A percentile compares a stretch with the other conserved stretches of the same genome.
Conservation (phyloP, 305 asterid genomes). For the Plantago lanceolata region DNA sequence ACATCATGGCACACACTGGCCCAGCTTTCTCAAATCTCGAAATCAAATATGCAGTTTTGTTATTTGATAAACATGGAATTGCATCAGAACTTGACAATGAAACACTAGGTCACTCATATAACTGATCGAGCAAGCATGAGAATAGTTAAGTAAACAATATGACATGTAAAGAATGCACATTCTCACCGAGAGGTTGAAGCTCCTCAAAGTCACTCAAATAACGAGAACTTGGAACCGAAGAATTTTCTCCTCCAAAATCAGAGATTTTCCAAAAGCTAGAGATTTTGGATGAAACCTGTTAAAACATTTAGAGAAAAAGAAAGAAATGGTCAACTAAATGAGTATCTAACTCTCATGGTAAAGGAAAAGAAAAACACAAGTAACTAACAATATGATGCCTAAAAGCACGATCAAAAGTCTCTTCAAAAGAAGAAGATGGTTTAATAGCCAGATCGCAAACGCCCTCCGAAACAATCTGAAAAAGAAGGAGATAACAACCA, state of each 20-base stretch:
- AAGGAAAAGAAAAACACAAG: slow-evolving; percentile 20
- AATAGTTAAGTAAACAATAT: slow-evolving; percentile 20
- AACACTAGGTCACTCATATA: slow-evolving; percentile 6
- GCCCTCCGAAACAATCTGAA: slow-evolving; percentile 71
- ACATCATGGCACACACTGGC: neutral
- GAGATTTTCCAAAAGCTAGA: slow-evolving; percentile 73
- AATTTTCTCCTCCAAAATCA: slow-evolving; percentile 51
- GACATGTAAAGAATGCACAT: slow-evolving; percentile 9
- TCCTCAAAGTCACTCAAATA: slow-evolving; percentile 93
- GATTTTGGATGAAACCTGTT: slow-evolving; percentile 62
- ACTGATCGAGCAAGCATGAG: slow-evolving; percentile 19
- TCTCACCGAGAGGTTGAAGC: slow-evolving; percentile 87
- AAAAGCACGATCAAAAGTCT: slow-evolving; percentile 61
- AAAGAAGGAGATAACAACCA: slow-evolving; percentile 27
- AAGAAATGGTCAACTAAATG: slow-evolving; percentile 23
- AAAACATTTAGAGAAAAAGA: slow-evolving; percentile 22
- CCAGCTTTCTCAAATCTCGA: neutral
- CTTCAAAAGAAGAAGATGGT: slow-evolving; percentile 72
- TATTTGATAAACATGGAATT: slow-evolving; percentile 3
- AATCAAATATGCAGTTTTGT: neutral
- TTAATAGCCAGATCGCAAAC: slow-evolving; percentile 64
- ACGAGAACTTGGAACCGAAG: slow-evolving; percentile 68
- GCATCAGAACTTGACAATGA: slow-evolving; percentile 3
- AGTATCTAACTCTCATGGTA: slow-evolving; percentile 21
- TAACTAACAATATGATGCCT: slow-evolving; percentile 63